Evolutionary conservation across 169 alveolate genomes (phyloP).

Genomic region (Plasmodium knowlesi): DNA sequence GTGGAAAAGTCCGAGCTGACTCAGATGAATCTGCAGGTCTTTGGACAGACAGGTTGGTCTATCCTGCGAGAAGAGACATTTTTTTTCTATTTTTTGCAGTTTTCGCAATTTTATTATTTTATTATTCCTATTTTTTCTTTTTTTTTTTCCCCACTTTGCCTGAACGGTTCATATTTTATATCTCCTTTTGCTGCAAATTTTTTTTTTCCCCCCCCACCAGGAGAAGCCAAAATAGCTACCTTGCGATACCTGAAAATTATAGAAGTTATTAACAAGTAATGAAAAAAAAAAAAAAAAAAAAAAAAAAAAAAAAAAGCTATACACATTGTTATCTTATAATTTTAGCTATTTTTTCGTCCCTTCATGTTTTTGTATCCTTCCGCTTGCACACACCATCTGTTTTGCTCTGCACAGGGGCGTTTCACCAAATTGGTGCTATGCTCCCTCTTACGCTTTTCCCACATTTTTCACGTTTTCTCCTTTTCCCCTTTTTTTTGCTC

Average conservation of each 20-base stretch:
- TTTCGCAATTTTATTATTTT: background rate
- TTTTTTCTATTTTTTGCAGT: background rate
- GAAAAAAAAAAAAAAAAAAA: background rate
- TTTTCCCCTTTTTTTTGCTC: background rate
- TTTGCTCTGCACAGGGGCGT: background rate
- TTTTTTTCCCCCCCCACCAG: conserved; percentile 1
- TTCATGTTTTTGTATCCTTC: background rate
- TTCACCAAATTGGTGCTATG: background rate
- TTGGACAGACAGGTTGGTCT: conserved; percentile 71
- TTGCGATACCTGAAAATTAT: conserved; percentile 70
- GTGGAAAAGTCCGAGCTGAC: conserved; percentile 57
- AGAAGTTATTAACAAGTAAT: conserved; percentile 71
- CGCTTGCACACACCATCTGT: background rate
- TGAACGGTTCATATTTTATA: conserved; percentile 18
- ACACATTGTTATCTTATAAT: background rate
- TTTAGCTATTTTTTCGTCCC: background rate
- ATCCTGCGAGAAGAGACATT: background rate
- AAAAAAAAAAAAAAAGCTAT: background rate
- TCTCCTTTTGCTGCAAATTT: background rate
- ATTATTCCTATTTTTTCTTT: background rate
- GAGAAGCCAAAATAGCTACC: conserved; percentile 75
- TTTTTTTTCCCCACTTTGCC: background rate
- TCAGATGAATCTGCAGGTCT: conserved; percentile 72
- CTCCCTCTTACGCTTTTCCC: background rate
- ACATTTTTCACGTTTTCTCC: background rate